Percentiles rank a stretch among this genome's conserved stretches.
Conservation (phyloP, 805 yeast species). For the Pichia cephalocereana region DNA sequence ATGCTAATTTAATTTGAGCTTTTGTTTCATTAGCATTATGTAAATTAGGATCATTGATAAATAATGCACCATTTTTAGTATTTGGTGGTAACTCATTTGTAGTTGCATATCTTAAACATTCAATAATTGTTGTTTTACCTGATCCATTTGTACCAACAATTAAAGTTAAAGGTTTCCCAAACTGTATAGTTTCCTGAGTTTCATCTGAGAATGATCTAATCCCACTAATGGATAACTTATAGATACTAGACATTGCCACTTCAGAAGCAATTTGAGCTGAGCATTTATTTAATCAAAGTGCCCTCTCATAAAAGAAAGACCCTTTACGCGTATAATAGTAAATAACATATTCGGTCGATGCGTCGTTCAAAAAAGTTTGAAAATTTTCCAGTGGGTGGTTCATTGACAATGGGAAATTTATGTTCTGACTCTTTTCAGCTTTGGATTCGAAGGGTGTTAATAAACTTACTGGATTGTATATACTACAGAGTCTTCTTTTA, state of each 20-base stretch:
- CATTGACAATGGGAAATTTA: too few relatives aligned
- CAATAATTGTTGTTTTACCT: slow-evolving; percentile 94
- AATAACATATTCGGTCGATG: too few relatives aligned
- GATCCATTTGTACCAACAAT: slow-evolving; percentile 96
- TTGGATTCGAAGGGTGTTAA: too few relatives aligned
- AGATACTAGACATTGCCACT: slow-evolving; percentile 32
- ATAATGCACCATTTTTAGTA: slow-evolving; percentile 84
- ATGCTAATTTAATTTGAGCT: slow-evolving; percentile 88
- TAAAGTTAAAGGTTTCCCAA: slow-evolving; percentile 82
- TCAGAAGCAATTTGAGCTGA: too few relatives aligned
- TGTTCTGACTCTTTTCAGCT: too few relatives aligned
- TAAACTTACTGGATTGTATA: too few relatives aligned
- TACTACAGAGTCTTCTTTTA: too few relatives aligned
- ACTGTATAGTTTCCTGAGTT: slow-evolving; percentile 76
- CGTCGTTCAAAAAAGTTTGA: too few relatives aligned
- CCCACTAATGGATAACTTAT: slow-evolving; percentile 71
- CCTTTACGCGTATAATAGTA: too few relatives aligned
- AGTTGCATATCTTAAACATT: slow-evolving; percentile 86
- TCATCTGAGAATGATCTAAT: slow-evolving; percentile 86
- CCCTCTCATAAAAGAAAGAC: too few relatives aligned
- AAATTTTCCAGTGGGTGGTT: too few relatives aligned
- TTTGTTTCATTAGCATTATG: slow-evolving; percentile 66
- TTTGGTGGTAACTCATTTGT: slow-evolving; percentile 96
- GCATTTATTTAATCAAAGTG: too few relatives aligned
- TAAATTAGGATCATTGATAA: slow-evolving; percentile 84